A percentile compares a stretch with the other conserved stretches of the same genome.
Conservation (phyloP, 306 rosid species). For the barrel medic (Medicago truncatula) region DNA sequence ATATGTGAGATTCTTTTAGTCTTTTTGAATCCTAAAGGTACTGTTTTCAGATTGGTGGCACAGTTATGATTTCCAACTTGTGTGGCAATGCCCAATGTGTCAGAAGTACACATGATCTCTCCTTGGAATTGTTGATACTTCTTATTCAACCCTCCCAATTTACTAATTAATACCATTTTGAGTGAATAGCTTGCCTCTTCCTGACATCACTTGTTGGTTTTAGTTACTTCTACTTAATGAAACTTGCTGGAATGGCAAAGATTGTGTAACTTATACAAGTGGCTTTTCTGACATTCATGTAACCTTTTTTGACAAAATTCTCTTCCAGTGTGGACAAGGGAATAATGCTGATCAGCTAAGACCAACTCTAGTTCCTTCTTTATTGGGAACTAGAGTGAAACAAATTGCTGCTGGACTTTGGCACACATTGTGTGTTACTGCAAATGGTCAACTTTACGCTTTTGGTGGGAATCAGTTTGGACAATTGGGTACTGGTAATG, state of each 20-base stretch:
- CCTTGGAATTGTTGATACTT: conserved; percentile 17
- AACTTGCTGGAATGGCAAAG: conserved; percentile 2
- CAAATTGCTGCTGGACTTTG: conserved; percentile 84
- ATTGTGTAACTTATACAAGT: background rate
- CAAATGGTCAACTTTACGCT: conserved; percentile 64
- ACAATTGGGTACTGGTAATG: conserved; percentile 81
- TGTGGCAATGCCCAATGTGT: conserved; percentile 6
- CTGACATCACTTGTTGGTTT: background rate
- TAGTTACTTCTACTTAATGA: conserved; percentile 7
- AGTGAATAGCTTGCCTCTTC: conserved; percentile 15
- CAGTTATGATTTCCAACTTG: background rate
- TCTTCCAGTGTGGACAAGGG: conserved; percentile 84
- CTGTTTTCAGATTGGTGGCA: conserved; percentile 12
- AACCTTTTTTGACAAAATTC: background rate
- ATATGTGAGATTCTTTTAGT: background rate
- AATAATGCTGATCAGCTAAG: conserved; percentile 73
- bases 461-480: conserved; percentile 98
- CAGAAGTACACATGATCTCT: background rate
- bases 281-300: conserved; percentile 8
- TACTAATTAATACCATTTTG: background rate
- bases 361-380: conserved; percentile 71
- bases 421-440: conserved; percentile 81
- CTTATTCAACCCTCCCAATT: background rate
- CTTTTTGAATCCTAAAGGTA: background rate
- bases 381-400: conserved; percentile 58